Evolutionary conservation across 768 basidiomycete species (phyloP), one percentile per base, ranked within the genome.

Genomic region (Tulasnella calospora): DNA sequence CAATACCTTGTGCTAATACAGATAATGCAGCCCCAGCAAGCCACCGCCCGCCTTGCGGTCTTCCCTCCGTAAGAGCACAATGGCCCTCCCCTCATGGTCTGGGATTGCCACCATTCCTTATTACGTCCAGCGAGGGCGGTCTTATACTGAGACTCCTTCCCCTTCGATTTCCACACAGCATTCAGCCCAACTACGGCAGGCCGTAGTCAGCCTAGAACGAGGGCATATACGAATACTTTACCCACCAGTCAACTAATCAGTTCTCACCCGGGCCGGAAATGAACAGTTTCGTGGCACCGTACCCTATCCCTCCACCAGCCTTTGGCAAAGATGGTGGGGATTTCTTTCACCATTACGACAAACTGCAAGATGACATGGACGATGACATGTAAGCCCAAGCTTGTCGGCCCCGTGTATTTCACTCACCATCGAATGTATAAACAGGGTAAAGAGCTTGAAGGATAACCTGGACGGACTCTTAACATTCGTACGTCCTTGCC

Each of bases 381-480:
- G 61, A 67, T 67, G 61, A 67, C 33, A 67, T 67, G 61, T 67
- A 35, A 2, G 61, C 27, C 27, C 30, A 33, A 67, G 61, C 30
- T 15, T 17, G 6, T 35, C 27, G 33, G 33, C 15, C 6, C 23
- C 61, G 17, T 35, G 33, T 30, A 19, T 9, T 67, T 23, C 27
- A 67, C 61, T 67, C 12, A 67, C 30, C n/a, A 51, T 51, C 51
- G 8, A 15, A 33, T 17, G 61, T 10, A 33, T 67, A 6, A 12
- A 17, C 33, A 67, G 61, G 61, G 61, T 67, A 35, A 67, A 67
- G 33, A 67, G 71, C 36, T 23, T 73, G 5, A 41, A 73, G 40
- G 46, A 73, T n/a, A 41, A 73, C 10, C 36, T 73, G n/a, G 71
- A 73, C 36, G 46, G 71, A 15, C 46, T 73, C 23, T 73, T 73